phyloP scores from a whole-genome alignment of 2,329 filamentous ascomycete genomes.

The Calonectria henricotiae region DNA sequence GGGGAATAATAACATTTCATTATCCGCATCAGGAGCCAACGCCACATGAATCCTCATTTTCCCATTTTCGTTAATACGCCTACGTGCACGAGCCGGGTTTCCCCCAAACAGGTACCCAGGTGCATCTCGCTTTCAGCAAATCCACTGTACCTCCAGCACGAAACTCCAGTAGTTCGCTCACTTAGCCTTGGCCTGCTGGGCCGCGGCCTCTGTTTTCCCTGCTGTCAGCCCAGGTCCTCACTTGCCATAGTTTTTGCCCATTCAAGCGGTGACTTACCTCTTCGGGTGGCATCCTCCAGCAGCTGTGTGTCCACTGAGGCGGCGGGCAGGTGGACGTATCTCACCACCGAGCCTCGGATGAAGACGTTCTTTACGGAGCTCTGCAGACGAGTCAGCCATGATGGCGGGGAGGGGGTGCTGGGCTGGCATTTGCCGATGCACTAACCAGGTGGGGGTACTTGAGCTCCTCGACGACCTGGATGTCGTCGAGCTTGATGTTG shows the following conservation, averaged over 20 bases:
- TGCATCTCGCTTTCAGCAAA: conserved; percentile 32
- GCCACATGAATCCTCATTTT: conserved; percentile 44
- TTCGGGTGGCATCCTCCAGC: conserved; percentile 91
- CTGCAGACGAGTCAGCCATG: conserved; percentile 54
- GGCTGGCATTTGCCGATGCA: conserved; percentile 18
- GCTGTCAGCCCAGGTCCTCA: conserved; percentile 32
- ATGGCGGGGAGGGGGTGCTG: neutral
- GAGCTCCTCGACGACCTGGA: conserved; percentile 91
- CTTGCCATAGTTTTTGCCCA: neutral
- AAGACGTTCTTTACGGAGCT: conserved; percentile 95
- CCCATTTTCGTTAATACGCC: conserved; percentile 43
- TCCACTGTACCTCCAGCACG: conserved; percentile 4
- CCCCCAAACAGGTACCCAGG: conserved; percentile 28
- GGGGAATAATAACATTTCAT: conserved; percentile 49
- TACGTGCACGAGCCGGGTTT: conserved; percentile 40
- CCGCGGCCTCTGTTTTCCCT: conserved; percentile 67
- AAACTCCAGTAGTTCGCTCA: conserved; percentile 51
- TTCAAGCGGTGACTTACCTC: conserved; percentile 72
- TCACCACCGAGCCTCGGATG: conserved; percentile 92
- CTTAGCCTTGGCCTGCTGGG: conserved; percentile 73
- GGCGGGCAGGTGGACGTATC: conserved; percentile 91
- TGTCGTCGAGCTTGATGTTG: conserved; percentile 99
- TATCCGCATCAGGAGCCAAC: conserved; percentile 54
- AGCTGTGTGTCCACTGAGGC: conserved; percentile 88
- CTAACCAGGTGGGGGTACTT: conserved; percentile 94